Percentiles rank a stretch among this genome's conserved stretches.
Evolutionary conservation across 2,329 filamentous ascomycete genomes (phyloP).

Genomic region (Epichloe coenophiala): DNA sequence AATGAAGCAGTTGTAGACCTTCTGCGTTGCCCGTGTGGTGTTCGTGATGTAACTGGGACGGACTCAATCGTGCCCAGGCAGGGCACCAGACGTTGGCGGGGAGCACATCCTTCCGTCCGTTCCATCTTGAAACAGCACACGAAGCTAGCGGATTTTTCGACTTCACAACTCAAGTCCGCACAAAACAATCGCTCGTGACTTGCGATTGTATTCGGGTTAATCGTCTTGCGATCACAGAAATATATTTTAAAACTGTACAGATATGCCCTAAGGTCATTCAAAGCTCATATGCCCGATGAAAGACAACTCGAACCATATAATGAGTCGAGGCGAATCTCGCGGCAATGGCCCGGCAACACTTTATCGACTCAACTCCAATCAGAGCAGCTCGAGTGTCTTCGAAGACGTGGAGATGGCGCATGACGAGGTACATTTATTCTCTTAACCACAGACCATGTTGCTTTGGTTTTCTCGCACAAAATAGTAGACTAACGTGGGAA

Average conservation of each 20-base stretch:
- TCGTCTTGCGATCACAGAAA: background rate
- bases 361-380: conserved; percentile 55
- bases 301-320: background rate
- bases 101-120: too few species aligned
- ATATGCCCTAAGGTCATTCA: background rate
- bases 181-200: background rate
- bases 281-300: background rate
- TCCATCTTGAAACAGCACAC: too few species aligned
- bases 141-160: too few species aligned
- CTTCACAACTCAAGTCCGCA: too few species aligned
- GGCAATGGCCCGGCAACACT: conserved; percentile 3
- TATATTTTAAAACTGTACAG: background rate
- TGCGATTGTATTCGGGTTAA: background rate
- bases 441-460: too few species aligned
- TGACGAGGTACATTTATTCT: conserved; percentile 49
- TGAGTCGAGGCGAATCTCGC: background rate
- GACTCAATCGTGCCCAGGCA: too few species aligned
- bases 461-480: background rate
- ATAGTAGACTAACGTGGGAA: background rate
- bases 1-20: too few species aligned
- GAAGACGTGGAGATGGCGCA: conserved; percentile 98
- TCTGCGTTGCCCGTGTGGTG: too few species aligned
- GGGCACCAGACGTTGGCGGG: too few species aligned
- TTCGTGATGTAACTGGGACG: too few species aligned
- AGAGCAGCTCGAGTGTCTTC: conserved; percentile 68